phyloP scores from a whole-genome alignment of 2,329 filamentous ascomycete species.

The Nemania serpens region DNA sequence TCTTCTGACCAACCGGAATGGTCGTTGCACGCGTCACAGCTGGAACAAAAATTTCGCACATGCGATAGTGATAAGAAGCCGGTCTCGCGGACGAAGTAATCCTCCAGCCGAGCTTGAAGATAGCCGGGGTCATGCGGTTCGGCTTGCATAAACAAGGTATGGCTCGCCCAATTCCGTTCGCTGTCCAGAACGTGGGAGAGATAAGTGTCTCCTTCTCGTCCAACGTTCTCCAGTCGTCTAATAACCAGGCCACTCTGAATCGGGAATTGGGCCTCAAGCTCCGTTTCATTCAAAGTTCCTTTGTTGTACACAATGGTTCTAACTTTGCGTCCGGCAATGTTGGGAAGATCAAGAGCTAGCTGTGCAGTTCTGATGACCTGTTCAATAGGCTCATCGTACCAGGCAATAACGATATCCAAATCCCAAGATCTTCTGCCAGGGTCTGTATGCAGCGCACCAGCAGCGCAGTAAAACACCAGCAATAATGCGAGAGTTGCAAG shows the following conservation, averaged over 20 bases:
- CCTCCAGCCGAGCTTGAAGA: conserved; percentile 27
- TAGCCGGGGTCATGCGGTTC: conserved; percentile 29
- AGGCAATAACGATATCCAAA: conserved; percentile 30
- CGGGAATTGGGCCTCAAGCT: conserved; percentile 22
- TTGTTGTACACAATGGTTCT: conserved; percentile 32
- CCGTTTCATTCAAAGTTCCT: conserved; percentile 26
- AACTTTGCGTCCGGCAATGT: conserved; percentile 23
- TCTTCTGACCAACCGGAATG: conserved; percentile 29
- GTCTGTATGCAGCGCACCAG: conserved; percentile 13
- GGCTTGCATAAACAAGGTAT: conserved; percentile 31
- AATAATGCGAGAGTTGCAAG: conserved; percentile 19
- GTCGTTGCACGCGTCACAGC: conserved; percentile 29
- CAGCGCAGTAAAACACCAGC: conserved; percentile 17
- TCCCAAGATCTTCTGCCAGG: conserved; percentile 23
- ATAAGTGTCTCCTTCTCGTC: conserved; percentile 31
- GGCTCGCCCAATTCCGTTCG: conserved; percentile 28
- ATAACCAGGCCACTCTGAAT: conserved; percentile 22
- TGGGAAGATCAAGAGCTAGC: conserved; percentile 23
- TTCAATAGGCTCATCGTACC: conserved; percentile 31
- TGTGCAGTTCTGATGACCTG: conserved; percentile 25
- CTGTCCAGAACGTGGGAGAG: conserved; percentile 24
- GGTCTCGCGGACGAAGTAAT: conserved; percentile 28
- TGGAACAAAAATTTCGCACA: conserved; percentile 29
- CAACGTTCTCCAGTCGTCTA: conserved; percentile 27
- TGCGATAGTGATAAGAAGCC: conserved; percentile 29